These are phyloP conservation scores for Diplodia mutila DNA, from an alignment of 2,329 filamentous ascomycete species.

Conservation along the genomic window DNA sequence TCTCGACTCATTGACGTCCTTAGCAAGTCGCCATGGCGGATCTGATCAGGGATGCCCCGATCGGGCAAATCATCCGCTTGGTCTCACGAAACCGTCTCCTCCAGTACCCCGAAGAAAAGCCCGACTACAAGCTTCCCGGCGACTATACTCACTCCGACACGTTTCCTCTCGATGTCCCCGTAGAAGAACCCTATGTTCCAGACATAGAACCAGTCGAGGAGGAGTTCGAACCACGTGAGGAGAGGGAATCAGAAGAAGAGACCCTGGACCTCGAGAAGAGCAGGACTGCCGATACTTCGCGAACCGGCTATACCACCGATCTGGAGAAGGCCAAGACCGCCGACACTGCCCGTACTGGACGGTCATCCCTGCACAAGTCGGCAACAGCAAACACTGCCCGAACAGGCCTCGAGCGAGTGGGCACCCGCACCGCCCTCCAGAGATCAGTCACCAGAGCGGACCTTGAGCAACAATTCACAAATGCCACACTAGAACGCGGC, in stretches of 20 bases:
- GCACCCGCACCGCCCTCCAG: constrained; percentile 42
- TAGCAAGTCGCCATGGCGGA: constrained; percentile 37
- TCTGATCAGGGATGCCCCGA: constrained; percentile 59
- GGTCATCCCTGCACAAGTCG: neutral
- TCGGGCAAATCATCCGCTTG: constrained; percentile 63
- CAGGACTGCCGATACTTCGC: neutral
- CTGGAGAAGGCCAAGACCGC: constrained; percentile 38
- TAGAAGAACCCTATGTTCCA: constrained; percentile 7
- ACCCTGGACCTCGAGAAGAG: neutral
- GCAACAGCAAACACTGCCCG: constrained; percentile 34
- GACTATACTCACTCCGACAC: constrained; percentile 40
- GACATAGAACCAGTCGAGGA: constrained; percentile 16
- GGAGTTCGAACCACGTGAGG: constrained; percentile 32
- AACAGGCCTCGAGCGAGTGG: constrained; percentile 41
- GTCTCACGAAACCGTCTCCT: constrained; percentile 57
- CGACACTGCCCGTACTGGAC: constrained; percentile 21
- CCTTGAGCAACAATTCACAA: constrained; percentile 45
- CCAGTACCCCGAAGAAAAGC: constrained; percentile 63
- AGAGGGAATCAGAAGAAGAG: constrained; percentile 35
- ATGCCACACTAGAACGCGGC: constrained; percentile 37
- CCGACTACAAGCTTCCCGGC: constrained; percentile 57
- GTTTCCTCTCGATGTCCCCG: constrained; percentile 28
- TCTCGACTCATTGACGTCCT: neutral
- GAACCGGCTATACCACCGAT: constrained; percentile 29
- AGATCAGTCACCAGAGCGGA: constrained; percentile 44